phyloP scores from a whole-genome alignment of 2,329 filamentous ascomycete species.

The Zasmidium cellare region DNA sequence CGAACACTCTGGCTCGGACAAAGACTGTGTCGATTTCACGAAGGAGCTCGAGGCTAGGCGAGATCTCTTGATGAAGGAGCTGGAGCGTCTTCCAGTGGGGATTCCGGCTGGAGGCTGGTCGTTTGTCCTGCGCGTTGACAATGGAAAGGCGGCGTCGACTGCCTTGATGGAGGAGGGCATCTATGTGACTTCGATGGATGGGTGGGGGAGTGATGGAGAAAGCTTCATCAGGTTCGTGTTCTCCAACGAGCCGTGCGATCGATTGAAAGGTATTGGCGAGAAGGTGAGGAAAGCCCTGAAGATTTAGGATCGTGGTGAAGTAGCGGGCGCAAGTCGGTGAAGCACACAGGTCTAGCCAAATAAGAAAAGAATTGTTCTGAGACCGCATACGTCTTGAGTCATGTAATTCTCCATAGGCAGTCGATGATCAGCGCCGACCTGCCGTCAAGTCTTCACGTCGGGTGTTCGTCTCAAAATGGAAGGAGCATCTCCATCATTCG shows the following conservation, averaged over 20 bases:
- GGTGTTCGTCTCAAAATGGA: too few relatives aligned
- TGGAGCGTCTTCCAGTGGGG: constrained; percentile 7
- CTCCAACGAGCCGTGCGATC: constrained; percentile 12
- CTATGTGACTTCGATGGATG: constrained; percentile 11
- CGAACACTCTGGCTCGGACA: constrained; percentile 7
- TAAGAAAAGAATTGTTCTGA: too few relatives aligned
- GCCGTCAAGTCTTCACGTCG: too few relatives aligned
- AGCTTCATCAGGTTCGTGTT: constrained; percentile 9
- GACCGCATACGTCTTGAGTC: too few relatives aligned
- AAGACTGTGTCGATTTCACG: constrained; percentile 8
- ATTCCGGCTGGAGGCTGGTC: constrained; percentile 11
- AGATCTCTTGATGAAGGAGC: constrained; percentile 12
- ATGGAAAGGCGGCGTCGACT: constrained; percentile 3
- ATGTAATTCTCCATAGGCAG: too few relatives aligned
- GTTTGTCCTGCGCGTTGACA: constrained; percentile 8
- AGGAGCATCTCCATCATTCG: too few relatives aligned
- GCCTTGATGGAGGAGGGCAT: constrained; percentile 9
- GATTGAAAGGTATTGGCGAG: constrained; percentile 9
- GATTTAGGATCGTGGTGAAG: too few relatives aligned
- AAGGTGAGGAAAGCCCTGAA: constrained; percentile 6
- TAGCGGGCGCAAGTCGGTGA: too few relatives aligned
- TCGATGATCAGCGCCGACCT: too few relatives aligned
- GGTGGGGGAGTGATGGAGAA: constrained; percentile 8
- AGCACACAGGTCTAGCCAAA: too few relatives aligned
- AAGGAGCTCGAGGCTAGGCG: constrained; percentile 10